These are phyloP conservation scores for Vigna nakashimae DNA, from an alignment of 306 rosid species.

Conservation along the genomic window DNA sequence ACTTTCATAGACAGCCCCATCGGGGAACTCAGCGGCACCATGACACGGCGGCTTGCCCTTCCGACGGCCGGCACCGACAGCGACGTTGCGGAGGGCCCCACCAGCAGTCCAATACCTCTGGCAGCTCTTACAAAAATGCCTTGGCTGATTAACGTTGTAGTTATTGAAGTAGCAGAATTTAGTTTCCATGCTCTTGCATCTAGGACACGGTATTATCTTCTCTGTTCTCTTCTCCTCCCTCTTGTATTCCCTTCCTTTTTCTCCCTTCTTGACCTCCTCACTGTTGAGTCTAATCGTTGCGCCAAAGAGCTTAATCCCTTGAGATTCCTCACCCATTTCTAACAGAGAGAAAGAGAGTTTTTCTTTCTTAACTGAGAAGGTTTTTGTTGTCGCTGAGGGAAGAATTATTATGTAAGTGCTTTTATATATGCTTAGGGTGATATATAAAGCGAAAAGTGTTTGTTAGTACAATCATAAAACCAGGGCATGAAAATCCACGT, in stretches of 20 bases:
- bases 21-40: conserved; percentile 39
- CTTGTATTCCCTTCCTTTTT: conserved; percentile 42
- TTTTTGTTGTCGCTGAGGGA: conserved; percentile 28
- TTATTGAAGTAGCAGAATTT: conserved; percentile 95
- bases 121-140: conserved; percentile 90
- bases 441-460: conserved; percentile 46
- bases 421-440: neutral
- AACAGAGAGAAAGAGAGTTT: neutral
- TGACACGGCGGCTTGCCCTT: conserved; percentile 65
- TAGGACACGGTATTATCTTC: conserved; percentile 80
- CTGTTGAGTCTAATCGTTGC: conserved; percentile 62
- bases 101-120: conserved; percentile 97
- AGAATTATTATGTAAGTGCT: conserved; percentile 34
- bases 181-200: conserved; percentile 97
- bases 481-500: conserved; percentile 36
- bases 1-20: neutral
- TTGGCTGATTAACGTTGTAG: conserved; percentile 92
- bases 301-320: conserved; percentile 91
- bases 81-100: conserved; percentile 90
- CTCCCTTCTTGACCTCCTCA: conserved; percentile 37
- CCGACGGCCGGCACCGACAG: conserved; percentile 82
- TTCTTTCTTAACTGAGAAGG: conserved; percentile 37
- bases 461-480: conserved; percentile 35
- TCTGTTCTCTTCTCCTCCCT: conserved; percentile 66
- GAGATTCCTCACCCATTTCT: conserved; percentile 56